These are phyloP conservation scores for Acacia melanoxylon DNA, from an alignment of 306 rosid species.

Conservation along the genomic window DNA sequence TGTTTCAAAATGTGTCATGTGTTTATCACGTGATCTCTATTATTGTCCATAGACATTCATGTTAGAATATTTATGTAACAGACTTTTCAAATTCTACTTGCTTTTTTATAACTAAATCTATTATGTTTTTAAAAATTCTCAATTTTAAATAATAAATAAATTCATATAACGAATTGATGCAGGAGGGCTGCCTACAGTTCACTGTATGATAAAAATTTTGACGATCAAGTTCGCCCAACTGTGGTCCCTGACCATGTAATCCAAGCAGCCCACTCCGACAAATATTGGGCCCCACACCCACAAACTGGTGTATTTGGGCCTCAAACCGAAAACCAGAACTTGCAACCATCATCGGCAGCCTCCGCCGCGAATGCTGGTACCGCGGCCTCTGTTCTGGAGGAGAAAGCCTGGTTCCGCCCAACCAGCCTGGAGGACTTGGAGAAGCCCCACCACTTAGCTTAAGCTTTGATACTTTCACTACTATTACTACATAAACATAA, in stretches of 20 bases:
- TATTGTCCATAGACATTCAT: not conserved
- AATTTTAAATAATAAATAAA: not conserved
- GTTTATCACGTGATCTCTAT: not conserved
- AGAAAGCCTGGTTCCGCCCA: constrained; percentile 93
- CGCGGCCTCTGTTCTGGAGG: constrained; percentile 57
- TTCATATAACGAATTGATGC: not conserved
- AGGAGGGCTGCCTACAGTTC: constrained; percentile 73
- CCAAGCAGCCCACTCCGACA: constrained; percentile 48
- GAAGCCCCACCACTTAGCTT: constrained; percentile 59
- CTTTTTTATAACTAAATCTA: not conserved
- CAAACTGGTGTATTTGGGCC: constrained; percentile 95
- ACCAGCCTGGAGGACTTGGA: constrained; percentile 86
- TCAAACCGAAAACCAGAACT: constrained; percentile 25
- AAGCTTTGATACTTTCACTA: not conserved
- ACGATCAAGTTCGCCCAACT: constrained; percentile 51
- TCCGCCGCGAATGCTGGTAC: constrained; percentile 18
- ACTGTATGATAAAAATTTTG: constrained; percentile 77
- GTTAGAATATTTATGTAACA: not conserved
- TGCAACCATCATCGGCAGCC: not conserved
- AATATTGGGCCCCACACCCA: constrained; percentile 95
- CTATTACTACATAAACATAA: no score
- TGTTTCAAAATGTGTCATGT: not conserved
- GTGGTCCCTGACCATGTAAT: constrained; percentile 74
- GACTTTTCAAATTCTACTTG: not conserved
- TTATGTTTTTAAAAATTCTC: not conserved